phyloP scores from a whole-genome alignment of 257 asterid genomes.

The Przewalskia tangutica region DNA sequence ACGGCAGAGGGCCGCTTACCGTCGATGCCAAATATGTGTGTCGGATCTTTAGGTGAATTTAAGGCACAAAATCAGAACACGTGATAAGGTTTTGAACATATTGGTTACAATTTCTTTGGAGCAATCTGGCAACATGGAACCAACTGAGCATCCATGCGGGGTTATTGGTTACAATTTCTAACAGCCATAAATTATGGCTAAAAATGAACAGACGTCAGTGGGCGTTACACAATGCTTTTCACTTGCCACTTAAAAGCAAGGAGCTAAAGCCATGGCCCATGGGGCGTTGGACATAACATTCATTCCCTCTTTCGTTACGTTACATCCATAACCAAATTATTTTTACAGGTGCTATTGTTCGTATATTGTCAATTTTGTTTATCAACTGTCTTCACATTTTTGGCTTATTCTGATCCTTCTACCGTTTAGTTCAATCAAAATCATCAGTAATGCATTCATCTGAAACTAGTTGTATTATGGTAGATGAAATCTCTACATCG shows the following conservation, averaged over 20 bases:
- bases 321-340: background rate
- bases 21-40: background rate
- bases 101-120: background rate
- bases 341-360: background rate
- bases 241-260: background rate
- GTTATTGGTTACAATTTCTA: background rate
- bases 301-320: conserved; percentile 2
- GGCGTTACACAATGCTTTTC: background rate
- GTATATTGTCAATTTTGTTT: background rate
- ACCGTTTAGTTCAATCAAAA: background rate
- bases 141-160: too few species aligned
- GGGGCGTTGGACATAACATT: background rate
- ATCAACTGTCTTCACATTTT: background rate
- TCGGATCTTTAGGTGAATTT: background rate
- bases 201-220: background rate
- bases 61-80: background rate
- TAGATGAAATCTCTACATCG: background rate
- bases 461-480: background rate
- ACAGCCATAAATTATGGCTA: background rate
- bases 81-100: background rate
- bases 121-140: too few species aligned
- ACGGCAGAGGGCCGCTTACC: background rate
- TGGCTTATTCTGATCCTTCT: background rate
- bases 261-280: background rate
- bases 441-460: background rate